Evolutionary conservation across 225 moss, liverwort and hornwort species (phyloP), one percentile per base, ranked within the genome.

Genomic region (Marchantia paleacea): DNA sequence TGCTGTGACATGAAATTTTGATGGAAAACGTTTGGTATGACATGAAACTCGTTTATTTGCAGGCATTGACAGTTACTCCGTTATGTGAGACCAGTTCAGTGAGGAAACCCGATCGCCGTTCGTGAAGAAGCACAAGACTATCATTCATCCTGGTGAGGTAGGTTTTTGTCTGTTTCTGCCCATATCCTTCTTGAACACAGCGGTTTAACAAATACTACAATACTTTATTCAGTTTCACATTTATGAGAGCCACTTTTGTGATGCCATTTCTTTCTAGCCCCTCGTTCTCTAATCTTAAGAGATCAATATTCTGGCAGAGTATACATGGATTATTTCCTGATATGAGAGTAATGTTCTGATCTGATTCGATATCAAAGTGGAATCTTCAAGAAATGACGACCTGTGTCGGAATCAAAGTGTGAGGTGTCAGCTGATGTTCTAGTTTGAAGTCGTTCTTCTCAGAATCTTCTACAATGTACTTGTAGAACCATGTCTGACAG

Each of bases 91-190:
- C 72, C 88, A 97, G 93, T 97, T 97, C 69, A 93, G 92, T 73
- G 94, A 92, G 78, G 90, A 91, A 85, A 90, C 87, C 22, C 90
- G 84, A 80, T 97, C 97, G 57, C 90, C 94, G 26, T 87, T 91
- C 62, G 86, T 97, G 80, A 97, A 90, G 85, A 97, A 94, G 75
- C 86, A 90, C 60, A 97, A 97, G 78, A 93, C 93, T 20, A 97
- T 97, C 19, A 94, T 97, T 30, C 97, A 97, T 89, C 97, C 97
- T 78, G 97, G 97, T 85, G 97, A 97, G 93, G 96, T 96, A 88
- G 85, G 92, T 67, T 29, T 1, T 18, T 15, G 6, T 26, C 4
- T 75, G 53, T 16, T 67, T 24, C 67, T 28, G 51, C n/a, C 28
- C 39, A 8, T 69, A 2, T 39, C 39, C 39, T 39, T 39, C 39